Base-by-base conservation (phyloP, 768 basidiomycete genomes). In the Termitomyces eurrhizus region DNA sequence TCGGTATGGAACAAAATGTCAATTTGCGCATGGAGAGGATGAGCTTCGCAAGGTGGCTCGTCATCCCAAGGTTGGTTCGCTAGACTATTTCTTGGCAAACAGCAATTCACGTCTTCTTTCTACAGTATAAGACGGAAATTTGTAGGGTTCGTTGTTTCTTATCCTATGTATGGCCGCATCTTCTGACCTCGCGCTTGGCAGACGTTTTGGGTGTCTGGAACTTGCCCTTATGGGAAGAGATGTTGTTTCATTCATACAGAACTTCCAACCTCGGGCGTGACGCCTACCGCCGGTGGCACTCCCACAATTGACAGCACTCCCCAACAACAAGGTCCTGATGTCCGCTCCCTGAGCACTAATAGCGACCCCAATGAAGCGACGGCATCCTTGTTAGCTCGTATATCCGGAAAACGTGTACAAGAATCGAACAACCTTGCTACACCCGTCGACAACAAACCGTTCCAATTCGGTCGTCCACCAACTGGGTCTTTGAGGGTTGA, bases 181-280 rank as follows among this genome's bases (percentile, higher is more conserved):
- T 59, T 51, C 53, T 64, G 37, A 39, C 35, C 24, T 11, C 7
- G 11, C 35, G 50, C 56, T 69, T 58, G 66, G 11, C 67, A 93
- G 88, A 95, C 93, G 8, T 95, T 95, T 79, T 95, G 93, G 91
- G 89, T 94, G 13, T 93, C 92, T 51, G 93, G 93, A 32, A 92
- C 93, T 18, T 95, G 93, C 70, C 93, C 93, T 0, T 95, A 95
- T 65, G 93, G 93, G 56, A 93, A 93, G 73, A 78, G 93, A 59
- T 95, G 93, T 73, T 95, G 93, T 77, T 95, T 95, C 81, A 94
- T 95, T 67, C 93, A 95, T 69, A 94, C 93, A 2, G 92, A 91
- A 68, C 79, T 92, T 49, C 90, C 92, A 18, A 78, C 80, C 49
- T 78, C 83, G n/a, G 87, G 83, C 32, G 76, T 78, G 21, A 82